Percentiles rank a stretch among this genome's conserved stretches.
phyloP scores from a whole-genome alignment of 176 grass and related monocot species.

The Oryza coarctata region DNA sequence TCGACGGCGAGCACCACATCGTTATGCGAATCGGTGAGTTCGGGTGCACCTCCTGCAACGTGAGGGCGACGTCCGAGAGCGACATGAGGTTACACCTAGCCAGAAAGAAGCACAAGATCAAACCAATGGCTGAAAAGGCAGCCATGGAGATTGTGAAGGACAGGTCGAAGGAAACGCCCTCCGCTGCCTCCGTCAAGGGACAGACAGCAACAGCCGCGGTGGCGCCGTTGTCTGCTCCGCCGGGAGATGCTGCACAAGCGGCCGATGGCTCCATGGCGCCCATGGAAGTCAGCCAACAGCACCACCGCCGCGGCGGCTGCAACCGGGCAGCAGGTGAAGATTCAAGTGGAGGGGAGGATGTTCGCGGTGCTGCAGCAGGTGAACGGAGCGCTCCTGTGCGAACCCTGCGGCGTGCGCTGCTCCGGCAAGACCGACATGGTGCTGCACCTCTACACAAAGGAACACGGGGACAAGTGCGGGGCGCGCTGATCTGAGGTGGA shows the following conservation, averaged over 20 bases:
- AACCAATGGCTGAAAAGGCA: background rate
- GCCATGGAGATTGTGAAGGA: background rate
- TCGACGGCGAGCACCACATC: background rate
- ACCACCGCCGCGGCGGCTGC: background rate
- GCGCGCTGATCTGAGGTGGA: background rate
- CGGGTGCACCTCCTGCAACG: background rate
- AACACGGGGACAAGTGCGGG: conserved; percentile 4
- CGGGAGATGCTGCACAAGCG: background rate
- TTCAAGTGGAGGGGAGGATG: conserved; percentile 27
- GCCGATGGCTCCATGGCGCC: background rate
- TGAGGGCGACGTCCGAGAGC: background rate
- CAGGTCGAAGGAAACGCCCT: background rate
- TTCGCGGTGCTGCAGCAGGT: conserved; percentile 2
- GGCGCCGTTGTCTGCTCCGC: no score
- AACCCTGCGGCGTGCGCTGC: conserved; percentile 7
- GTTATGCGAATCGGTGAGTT: background rate
- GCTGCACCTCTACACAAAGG: conserved; percentile 30
- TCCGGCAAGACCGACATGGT: conserved; percentile 25
- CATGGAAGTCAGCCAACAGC: background rate
- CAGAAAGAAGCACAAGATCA: conserved; percentile 30
- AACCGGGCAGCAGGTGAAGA: background rate
- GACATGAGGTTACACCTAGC: conserved; percentile 8
- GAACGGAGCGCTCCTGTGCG: conserved; percentile 24
- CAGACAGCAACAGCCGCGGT: no score
- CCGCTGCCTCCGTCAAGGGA: background rate